Evolutionary conservation across 1,139 yeast genomes (phyloP).

Genomic region (Taphrina wiesneri): DNA sequence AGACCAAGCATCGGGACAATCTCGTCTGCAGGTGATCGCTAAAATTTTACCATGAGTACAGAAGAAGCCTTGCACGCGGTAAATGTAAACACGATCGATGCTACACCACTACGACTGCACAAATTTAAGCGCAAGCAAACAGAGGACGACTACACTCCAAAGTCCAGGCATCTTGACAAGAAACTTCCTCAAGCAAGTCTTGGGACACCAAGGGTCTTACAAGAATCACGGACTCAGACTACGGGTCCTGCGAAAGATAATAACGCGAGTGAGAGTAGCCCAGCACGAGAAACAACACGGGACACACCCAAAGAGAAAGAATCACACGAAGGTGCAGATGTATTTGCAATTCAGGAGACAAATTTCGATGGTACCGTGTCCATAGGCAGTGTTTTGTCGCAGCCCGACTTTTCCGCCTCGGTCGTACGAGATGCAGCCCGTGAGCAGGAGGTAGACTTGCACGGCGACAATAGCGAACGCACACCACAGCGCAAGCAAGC

Average conservation of each 20-base stretch:
- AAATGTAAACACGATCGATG: not conserved
- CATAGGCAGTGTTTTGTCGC: slow-evolving; percentile 15
- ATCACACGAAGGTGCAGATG: not conserved
- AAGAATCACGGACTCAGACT: not conserved
- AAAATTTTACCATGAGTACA: not conserved
- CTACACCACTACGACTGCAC: slow-evolving; percentile 10
- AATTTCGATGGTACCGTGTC: slow-evolving; percentile 21
- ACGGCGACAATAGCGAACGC: not conserved
- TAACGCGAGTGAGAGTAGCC: not conserved
- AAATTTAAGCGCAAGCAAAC: slow-evolving; percentile 26
- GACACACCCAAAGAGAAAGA: not conserved
- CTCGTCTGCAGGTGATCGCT: no score
- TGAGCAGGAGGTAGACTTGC: not conserved
- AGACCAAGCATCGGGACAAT: no score
- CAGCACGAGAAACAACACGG: not conserved
- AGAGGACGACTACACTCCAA: slow-evolving; percentile 27
- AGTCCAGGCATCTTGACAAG: slow-evolving; percentile 24
- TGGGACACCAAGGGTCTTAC: not conserved
- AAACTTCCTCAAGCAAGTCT: not conserved
- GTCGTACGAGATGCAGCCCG: slow-evolving; percentile 1
- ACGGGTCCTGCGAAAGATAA: not conserved
- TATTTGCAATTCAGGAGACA: not conserved
- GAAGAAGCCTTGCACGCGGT: not conserved
- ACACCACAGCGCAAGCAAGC: not conserved
- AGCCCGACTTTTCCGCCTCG: slow-evolving; percentile 30